Evolutionary conservation across 2,329 filamentous ascomycete species (phyloP).

Genomic region (Fusarium sp.): DNA sequence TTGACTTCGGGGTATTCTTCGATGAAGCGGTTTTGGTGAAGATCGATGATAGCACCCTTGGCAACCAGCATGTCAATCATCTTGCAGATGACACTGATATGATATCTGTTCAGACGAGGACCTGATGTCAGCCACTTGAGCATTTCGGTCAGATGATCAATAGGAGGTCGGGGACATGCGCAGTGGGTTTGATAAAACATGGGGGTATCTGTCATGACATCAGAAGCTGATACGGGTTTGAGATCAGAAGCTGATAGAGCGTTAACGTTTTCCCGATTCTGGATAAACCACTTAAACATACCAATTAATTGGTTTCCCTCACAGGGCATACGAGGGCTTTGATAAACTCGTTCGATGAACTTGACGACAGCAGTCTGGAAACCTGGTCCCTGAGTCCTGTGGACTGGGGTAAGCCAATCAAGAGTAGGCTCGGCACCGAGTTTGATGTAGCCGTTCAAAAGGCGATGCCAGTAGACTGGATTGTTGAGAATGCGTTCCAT

Average conservation of each 20-base stretch:
- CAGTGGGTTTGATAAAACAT: neutral
- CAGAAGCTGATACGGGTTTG: neutral
- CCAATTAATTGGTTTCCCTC: too few species aligned
- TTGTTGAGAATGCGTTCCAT: neutral
- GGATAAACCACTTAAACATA: neutral
- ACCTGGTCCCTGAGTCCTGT: neutral
- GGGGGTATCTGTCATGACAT: neutral
- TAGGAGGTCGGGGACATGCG: neutral
- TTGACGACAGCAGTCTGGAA: neutral
- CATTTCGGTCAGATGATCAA: slow-evolving; percentile 17
- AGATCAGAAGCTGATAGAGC: slow-evolving; percentile 1
- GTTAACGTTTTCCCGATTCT: neutral
- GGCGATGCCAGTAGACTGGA: neutral
- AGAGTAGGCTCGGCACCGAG: neutral
- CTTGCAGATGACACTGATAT: neutral
- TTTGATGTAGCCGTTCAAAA: neutral
- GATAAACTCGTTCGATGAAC: neutral
- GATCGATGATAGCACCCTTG: slow-evolving; percentile 13
- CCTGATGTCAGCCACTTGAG: neutral
- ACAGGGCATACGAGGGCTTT: neutral
- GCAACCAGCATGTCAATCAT: slow-evolving; percentile 4
- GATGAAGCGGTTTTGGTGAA: slow-evolving; percentile 14
- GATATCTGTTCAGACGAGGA: neutral
- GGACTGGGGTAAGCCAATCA: neutral
- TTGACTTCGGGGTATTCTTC: neutral